Evolutionary conservation across 169 alveolate genomes (phyloP).

Genomic region (Neospora caninum): DNA sequence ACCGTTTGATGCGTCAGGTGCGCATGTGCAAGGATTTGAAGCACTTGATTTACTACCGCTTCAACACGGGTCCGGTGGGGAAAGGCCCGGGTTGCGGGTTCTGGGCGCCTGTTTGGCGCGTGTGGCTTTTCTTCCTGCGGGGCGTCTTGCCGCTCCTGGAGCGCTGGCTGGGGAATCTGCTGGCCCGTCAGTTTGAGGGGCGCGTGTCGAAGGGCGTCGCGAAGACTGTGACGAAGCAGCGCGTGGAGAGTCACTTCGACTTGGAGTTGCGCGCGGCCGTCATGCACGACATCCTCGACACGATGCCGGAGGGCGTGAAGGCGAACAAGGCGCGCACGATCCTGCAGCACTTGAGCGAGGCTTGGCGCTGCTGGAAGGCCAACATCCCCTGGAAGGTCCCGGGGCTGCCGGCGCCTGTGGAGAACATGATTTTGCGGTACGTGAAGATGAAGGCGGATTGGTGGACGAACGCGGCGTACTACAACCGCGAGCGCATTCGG

Average conservation of each 20-base stretch:
- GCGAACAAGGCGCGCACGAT: constrained; percentile 98
- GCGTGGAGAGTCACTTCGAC: constrained; percentile 99
- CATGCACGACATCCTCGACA: constrained; percentile 98
- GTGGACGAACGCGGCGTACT: constrained; percentile 99
- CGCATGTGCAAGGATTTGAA: constrained; percentile 99
- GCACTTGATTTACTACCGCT: constrained; percentile 99
- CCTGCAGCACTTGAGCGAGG: constrained; percentile 98
- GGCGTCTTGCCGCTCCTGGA: constrained; percentile 99
- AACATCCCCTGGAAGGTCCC: constrained; percentile 99
- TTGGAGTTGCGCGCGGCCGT: constrained; percentile 99
- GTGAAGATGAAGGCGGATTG: constrained; percentile 99
- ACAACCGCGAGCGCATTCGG: constrained; percentile 99
- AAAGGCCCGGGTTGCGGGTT: constrained; percentile 99
- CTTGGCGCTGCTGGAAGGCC: constrained; percentile 99
- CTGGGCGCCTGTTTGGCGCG: constrained; percentile 99
- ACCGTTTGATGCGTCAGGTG: constrained; percentile 98
- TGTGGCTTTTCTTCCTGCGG: constrained; percentile 98
- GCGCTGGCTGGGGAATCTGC: constrained; percentile 99
- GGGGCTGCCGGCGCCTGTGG: constrained; percentile 99
- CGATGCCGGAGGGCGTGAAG: constrained; percentile 99
- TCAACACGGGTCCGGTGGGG: constrained; percentile 99
- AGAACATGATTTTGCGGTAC: constrained; percentile 97
- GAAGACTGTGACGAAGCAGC: constrained; percentile 98
- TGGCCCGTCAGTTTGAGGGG: constrained; percentile 99
- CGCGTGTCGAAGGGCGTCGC: constrained; percentile 98